Percentiles rank a stretch among this genome's conserved stretches.
phyloP scores from a whole-genome alignment of 768 basidiomycete species.

The Exidia glandulosa region DNA sequence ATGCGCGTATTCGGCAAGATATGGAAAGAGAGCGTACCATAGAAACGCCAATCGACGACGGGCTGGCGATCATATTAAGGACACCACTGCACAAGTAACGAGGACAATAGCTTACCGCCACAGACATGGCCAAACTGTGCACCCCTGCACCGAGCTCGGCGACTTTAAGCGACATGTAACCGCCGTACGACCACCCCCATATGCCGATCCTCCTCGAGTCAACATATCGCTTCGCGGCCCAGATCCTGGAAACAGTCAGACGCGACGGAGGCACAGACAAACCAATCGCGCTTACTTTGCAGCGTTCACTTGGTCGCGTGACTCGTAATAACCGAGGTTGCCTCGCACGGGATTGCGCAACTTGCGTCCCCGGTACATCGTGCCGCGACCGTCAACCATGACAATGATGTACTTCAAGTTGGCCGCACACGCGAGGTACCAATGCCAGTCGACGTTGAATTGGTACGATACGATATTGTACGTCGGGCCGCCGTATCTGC shows the following conservation, averaged over 20 bases:
- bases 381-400: slow-evolving; percentile 85
- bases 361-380: slow-evolving; percentile 78
- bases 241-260: slow-evolving; percentile 45
- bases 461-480: slow-evolving; percentile 65
- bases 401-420: slow-evolving; percentile 73
- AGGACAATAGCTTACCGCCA: slow-evolving; percentile 47
- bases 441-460: slow-evolving; percentile 73
- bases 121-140: slow-evolving; percentile 82
- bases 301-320: slow-evolving; percentile 78
- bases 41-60: slow-evolving; percentile 77
- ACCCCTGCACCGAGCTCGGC: slow-evolving; percentile 83
- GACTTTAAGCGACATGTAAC: slow-evolving; percentile 91
- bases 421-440: slow-evolving; percentile 63
- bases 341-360: slow-evolving; percentile 82
- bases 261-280: neutral
- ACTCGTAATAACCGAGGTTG: slow-evolving; percentile 84
- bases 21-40: slow-evolving; percentile 36
- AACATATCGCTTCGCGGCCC: slow-evolving; percentile 81
- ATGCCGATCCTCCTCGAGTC: slow-evolving; percentile 84
- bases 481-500: slow-evolving; percentile 81
- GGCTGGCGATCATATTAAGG: no score
- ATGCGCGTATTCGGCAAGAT: neutral
- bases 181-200: slow-evolving; percentile 99
- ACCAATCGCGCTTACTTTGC: no score
- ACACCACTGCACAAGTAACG: neutral